These are phyloP conservation scores for Erodium trifolium DNA, from an alignment of 441 rosid genomes.

Conservation along the genomic window DNA sequence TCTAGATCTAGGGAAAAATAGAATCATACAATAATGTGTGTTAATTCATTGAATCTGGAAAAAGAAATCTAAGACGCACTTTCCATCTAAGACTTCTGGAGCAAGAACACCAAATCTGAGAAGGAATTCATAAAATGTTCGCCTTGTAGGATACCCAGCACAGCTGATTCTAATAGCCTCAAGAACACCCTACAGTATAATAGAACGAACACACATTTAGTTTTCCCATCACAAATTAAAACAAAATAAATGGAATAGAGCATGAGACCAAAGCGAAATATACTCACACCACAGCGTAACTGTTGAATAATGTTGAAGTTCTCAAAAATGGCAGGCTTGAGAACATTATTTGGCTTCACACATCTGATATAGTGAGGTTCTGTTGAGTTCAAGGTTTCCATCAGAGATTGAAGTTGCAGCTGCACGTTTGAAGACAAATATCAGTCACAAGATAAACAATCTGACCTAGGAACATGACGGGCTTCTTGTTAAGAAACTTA, in stretches of 20 bases:
- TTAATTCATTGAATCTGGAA: not conserved
- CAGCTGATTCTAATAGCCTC: slow-evolving; percentile 99
- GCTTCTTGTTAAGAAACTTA: not conserved
- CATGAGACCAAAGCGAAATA: slow-evolving; percentile 22
- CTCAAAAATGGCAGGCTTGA: slow-evolving; percentile 97
- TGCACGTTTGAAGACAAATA: slow-evolving; percentile 34
- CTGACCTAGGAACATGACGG: not conserved
- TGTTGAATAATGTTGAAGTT: slow-evolving; percentile 91
- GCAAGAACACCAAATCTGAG: slow-evolving; percentile 98
- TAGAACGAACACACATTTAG: slow-evolving; percentile 9
- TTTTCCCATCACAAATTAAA: slow-evolving; percentile 9
- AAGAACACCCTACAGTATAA: slow-evolving; percentile 73
- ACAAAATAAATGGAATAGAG: slow-evolving; percentile 15
- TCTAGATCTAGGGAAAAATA: slow-evolving; percentile 9
- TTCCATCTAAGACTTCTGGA: slow-evolving; percentile 93
- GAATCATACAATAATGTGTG: not conserved
- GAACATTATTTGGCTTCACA: slow-evolving; percentile 96
- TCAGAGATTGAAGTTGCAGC: slow-evolving; percentile 97
- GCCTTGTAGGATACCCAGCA: slow-evolving; percentile 99
- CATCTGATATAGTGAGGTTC: slow-evolving; percentile 99
- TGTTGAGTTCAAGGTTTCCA: slow-evolving; percentile 93
- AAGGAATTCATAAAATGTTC: slow-evolving; percentile 95
- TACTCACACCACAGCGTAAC: slow-evolving; percentile 98
- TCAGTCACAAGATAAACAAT: slow-evolving; percentile 6
- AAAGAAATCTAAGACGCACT: slow-evolving; percentile 48